Base-by-base conservation (phyloP, 192 early-diverging fungal genomes). In the Linnemannia exigua region DNA sequence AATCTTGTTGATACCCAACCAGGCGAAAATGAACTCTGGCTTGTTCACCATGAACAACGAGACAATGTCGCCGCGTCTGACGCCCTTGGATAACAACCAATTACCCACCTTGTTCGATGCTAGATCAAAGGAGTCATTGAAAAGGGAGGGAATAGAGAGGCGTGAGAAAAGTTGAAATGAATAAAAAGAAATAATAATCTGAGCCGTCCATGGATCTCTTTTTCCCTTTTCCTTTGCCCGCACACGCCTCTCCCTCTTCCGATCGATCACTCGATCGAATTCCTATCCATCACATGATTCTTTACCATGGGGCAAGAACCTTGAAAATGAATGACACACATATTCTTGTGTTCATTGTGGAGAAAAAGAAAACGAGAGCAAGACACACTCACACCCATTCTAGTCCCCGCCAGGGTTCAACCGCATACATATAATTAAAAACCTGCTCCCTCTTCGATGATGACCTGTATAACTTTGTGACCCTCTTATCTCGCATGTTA, bases 31-130 rank as follows among this genome's bases (percentile, higher is more conserved):
- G 72, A 94, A 94, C 47, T 90, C 90, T 20, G 92, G 90, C 35
- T 87, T 88, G 79, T 95, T 94, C 33, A 88, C 88, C 88, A 95
- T 84, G 63, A 88, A 89, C 19, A 94, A 84, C 19, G 91, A 87
- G 61, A 94, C 89, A 79, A 89, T 77, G 54, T 91, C 88, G 51
- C 77, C 82, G 33, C 82, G 77, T 68, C 76, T 85, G 54, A 74
- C 46, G 41, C 82, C 82, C 58, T 69, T 75, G 67, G 77, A 61
- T 33, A 85, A 46, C 35, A 85, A 28, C 82, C 82, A 85, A 69
- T 85, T 85, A 37, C 77, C 82, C 20, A 73, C 37, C 28, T 54
- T 79, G 72, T 79, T 85, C 12, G 82, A 85, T 5, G 76, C 82
- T 85, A 66, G 11, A 1, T 36, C n/a, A n/a, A n/a, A n/a, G n/a